Percentiles rank a stretch among this genome's conserved stretches.
Conservation (phyloP, 2,329 filamentous ascomycete species). For the Cercospora zeae-maydis region DNA sequence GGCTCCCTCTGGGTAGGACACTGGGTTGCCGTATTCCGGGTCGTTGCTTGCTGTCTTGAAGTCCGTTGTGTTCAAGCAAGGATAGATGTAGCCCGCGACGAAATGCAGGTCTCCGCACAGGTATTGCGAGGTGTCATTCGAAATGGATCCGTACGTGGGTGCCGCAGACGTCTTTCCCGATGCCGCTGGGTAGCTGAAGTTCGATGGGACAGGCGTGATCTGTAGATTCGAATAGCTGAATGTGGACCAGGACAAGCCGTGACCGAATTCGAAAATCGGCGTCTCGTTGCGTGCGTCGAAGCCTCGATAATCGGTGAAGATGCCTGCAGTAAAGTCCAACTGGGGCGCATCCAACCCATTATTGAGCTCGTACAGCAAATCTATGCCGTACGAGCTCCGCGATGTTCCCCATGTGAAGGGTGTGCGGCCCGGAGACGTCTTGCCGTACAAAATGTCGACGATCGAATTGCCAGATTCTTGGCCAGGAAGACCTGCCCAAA, state of each 20-base stretch:
- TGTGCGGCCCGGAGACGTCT: conserved; percentile 30
- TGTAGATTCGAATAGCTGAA: conserved; percentile 38
- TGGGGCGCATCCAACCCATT: conserved; percentile 45
- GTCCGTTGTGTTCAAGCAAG: neutral
- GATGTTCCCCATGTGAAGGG: neutral
- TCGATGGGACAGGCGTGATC: conserved; percentile 51
- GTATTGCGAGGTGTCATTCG: neutral
- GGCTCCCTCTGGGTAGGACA: neutral
- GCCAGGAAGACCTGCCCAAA: conserved; percentile 33
- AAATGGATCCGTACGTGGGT: neutral
- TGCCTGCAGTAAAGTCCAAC: conserved; percentile 39
- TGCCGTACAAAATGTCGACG: conserved; percentile 31
- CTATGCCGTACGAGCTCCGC: neutral
- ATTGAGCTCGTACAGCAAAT: conserved; percentile 32
- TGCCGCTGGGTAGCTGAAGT: conserved; percentile 32
- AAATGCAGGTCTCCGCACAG: conserved; percentile 1
- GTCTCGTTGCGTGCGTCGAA: conserved; percentile 42
- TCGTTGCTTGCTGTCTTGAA: neutral
- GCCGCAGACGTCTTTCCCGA: neutral
- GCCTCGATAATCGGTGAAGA: conserved; percentile 45
- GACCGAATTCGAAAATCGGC: conserved; percentile 44
- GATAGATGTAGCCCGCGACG: neutral
- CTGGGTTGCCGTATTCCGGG: neutral
- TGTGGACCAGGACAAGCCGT: conserved; percentile 44
- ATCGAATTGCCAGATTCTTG: conserved; percentile 31